A percentile compares a stretch with the other conserved stretches of the same genome.
These are phyloP conservation scores for Chlorella sorokiniana DNA, from an alignment of 139 green algal species.

Conservation along the genomic window DNA sequence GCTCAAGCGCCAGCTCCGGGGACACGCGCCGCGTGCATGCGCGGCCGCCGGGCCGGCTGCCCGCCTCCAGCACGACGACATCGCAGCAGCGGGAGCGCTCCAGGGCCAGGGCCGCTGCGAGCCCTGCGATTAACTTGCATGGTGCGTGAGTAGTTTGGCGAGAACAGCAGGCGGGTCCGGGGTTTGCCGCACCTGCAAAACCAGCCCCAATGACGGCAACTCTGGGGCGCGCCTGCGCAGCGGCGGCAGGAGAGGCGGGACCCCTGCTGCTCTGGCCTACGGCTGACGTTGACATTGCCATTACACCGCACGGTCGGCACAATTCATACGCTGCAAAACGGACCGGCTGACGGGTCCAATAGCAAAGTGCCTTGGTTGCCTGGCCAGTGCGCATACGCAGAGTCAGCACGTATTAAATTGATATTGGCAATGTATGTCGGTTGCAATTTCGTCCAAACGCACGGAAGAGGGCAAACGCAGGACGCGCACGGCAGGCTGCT, in stretches of 20 bases:
- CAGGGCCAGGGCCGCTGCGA: conserved; percentile 3
- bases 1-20: neutral
- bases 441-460: too few species aligned
- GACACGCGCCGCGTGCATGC: conserved; percentile 12
- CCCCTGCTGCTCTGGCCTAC: neutral
- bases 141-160: too few species aligned
- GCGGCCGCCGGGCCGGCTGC: neutral
- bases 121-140: neutral
- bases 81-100: neutral
- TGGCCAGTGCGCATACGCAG: too few species aligned
- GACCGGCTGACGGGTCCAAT: too few species aligned
- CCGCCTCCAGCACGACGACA: conserved; percentile 19
- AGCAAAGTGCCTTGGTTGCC: too few species aligned
- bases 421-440: too few species aligned
- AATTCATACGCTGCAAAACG: too few species aligned
- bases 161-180: neutral
- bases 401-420: too few species aligned
- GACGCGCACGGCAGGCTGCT: too few species aligned
- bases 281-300: neutral
- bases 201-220: conserved; percentile 15
- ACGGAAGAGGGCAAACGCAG: too few species aligned
- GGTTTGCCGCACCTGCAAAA: neutral
- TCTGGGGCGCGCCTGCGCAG: neutral
- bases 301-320: too few species aligned
- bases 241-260: neutral